Evolutionary conservation across 805 yeast genomes (phyloP).

Genomic region (Ascoidea rubescens): DNA sequence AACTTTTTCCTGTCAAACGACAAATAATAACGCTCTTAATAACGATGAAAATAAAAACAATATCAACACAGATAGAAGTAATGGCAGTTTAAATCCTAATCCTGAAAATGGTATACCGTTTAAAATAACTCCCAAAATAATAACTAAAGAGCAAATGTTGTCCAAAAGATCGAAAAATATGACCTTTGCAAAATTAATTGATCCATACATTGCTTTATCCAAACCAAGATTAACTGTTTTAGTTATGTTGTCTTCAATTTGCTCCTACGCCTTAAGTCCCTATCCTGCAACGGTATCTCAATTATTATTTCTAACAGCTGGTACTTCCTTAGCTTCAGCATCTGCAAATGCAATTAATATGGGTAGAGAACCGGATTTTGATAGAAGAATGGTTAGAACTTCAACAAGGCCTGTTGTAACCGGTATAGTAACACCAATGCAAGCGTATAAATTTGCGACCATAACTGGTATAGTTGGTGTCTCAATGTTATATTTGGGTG

Average conservation of each 20-base stretch:
- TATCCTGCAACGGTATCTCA: slow-evolving; percentile 59
- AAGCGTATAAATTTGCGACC: slow-evolving; percentile 75
- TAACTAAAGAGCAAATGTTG: too few relatives aligned
- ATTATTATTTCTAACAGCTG: slow-evolving; percentile 59
- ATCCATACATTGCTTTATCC: slow-evolving; percentile 67
- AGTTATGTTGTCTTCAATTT: slow-evolving; percentile 82
- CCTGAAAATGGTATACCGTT: neutral
- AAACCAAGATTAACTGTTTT: slow-evolving; percentile 82
- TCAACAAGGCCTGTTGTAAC: slow-evolving; percentile 81
- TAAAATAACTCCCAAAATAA: neutral
- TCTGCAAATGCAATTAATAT: slow-evolving; percentile 95
- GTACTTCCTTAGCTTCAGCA: slow-evolving; percentile 81
- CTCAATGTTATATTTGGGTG: slow-evolving; percentile 57
- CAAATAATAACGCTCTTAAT: too few relatives aligned
- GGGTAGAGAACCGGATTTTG: slow-evolving; percentile 92
- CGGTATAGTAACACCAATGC: slow-evolving; percentile 58
- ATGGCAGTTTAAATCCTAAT: too few relatives aligned
- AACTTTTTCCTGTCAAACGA: neutral
- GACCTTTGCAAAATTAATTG: slow-evolving; percentile 24
- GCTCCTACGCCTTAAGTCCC: slow-evolving; percentile 90
- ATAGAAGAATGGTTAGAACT: slow-evolving; percentile 78
- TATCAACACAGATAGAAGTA: too few relatives aligned
- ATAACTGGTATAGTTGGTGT: slow-evolving; percentile 61
- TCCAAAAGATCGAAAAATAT: neutral
- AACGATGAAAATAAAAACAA: neutral